phyloP scores from a whole-genome alignment of 768 basidiomycete species.

The Trametes cinnabarina region DNA sequence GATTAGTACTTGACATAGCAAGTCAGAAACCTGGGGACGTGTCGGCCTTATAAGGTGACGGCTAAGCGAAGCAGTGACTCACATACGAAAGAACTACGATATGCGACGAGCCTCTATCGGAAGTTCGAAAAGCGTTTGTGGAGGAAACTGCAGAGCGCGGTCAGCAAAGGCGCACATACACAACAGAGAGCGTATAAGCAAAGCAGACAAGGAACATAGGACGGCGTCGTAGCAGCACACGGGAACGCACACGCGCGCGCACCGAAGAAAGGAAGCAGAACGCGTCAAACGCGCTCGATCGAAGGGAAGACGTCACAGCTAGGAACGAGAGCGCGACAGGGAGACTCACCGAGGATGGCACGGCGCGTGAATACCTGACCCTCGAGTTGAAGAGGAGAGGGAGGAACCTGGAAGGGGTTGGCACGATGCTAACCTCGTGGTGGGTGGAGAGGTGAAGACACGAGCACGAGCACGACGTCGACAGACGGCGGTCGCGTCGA shows the following conservation, averaged over 20 bases:
- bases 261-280: conserved; percentile 18
- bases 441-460: conserved; percentile 13
- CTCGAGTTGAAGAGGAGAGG: conserved; percentile 1
- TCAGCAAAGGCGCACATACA: conserved; percentile 7
- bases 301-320: conserved; percentile 13
- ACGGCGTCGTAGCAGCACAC: no score
- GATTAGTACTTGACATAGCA: conserved; percentile 32
- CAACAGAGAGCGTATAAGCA: neutral
- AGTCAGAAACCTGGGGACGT: conserved; percentile 10
- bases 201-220: neutral
- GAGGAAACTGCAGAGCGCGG: neutral
- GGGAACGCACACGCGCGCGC: neutral
- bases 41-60: conserved; percentile 12
- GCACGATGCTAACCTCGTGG: conserved; percentile 19
- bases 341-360: conserved; percentile 10
- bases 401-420: conserved; percentile 7
- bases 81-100: conserved; percentile 20
- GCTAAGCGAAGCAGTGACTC: conserved; percentile 16
- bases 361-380: conserved; percentile 11
- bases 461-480: conserved; percentile 6
- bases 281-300: conserved; percentile 15
- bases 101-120: conserved; percentile 13
- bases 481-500: conserved; percentile 13
- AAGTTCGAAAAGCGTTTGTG: conserved; percentile 13
- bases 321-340: neutral